phyloP scores from a whole-genome alignment of 345 rosid species.

The Salix exigua region DNA sequence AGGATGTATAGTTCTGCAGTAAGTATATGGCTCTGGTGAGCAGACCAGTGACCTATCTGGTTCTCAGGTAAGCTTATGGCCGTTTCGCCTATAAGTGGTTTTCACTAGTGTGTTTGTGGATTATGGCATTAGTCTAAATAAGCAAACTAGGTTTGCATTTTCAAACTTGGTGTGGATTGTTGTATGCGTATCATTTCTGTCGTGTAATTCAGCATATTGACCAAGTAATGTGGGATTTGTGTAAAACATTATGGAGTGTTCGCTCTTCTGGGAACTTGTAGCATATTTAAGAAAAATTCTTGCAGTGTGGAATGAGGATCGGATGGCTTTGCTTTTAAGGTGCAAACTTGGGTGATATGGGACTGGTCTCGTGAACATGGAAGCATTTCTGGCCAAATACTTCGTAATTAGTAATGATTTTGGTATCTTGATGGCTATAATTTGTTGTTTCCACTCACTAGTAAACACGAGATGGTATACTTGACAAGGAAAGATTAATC shows the following conservation, averaged over 20 bases:
- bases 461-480: too few species aligned
- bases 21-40: constrained; percentile 15
- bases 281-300: not conserved
- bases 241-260: not conserved
- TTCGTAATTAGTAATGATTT: too few species aligned
- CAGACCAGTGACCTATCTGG: not conserved
- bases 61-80: not conserved
- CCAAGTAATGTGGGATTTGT: not conserved
- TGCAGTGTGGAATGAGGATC: too few species aligned
- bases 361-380: too few species aligned
- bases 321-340: too few species aligned
- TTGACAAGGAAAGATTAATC: too few species aligned
- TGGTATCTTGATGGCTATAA: too few species aligned
- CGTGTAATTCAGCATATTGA: not conserved
- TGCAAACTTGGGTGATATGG: too few species aligned
- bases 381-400: too few species aligned
- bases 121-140: constrained; percentile 16
- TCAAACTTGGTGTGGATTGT: not conserved
- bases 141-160: constrained; percentile 11
- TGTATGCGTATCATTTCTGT: not conserved
- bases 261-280: not conserved
- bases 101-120: not conserved
- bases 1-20: constrained; percentile 77
- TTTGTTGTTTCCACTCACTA: too few species aligned
- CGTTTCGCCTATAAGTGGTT: not conserved